phyloP scores from a whole-genome alignment of 2,329 filamentous ascomycete genomes.

The Ascochyta lentis region DNA sequence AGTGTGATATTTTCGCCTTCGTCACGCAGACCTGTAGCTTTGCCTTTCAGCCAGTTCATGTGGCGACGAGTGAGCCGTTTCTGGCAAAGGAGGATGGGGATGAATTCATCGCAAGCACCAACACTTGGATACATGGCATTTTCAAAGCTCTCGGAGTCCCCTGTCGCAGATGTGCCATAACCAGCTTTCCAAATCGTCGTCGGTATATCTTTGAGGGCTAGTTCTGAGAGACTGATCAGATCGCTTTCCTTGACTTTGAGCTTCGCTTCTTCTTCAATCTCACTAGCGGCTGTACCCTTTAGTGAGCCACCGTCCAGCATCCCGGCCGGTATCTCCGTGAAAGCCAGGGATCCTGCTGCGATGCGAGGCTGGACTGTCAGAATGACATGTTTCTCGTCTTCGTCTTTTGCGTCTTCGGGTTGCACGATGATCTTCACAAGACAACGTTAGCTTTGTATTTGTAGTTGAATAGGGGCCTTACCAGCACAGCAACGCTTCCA shows the following conservation, averaged over 20 bases:
- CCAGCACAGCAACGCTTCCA: constrained; percentile 64
- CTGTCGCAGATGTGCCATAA: neutral
- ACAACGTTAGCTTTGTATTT: neutral
- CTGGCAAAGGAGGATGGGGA: constrained; percentile 63
- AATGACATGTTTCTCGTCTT: constrained; percentile 53
- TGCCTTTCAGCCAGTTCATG: constrained; percentile 59
- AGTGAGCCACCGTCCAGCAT: constrained; percentile 66
- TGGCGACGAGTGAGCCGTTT: constrained; percentile 58
- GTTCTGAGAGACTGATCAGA: constrained; percentile 61
- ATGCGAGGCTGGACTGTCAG: constrained; percentile 65
- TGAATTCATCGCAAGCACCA: constrained; percentile 66
- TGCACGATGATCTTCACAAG: constrained; percentile 62
- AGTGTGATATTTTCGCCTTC: constrained; percentile 66
- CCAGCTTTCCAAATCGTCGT: neutral
- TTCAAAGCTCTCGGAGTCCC: neutral
- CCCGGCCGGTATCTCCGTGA: constrained; percentile 65
- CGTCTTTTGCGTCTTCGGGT: constrained; percentile 53
- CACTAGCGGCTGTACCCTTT: constrained; percentile 61
- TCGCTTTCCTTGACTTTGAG: constrained; percentile 58
- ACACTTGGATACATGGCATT: constrained; percentile 61
- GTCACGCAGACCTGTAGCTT: constrained; percentile 61
- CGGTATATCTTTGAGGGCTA: constrained; percentile 48
- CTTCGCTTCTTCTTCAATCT: constrained; percentile 65
- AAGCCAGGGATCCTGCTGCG: constrained; percentile 61
- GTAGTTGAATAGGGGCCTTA: constrained; percentile 35